Evolutionary conservation across 83 land plant species (phyloP).

Genomic region (Larix sibirica): DNA sequence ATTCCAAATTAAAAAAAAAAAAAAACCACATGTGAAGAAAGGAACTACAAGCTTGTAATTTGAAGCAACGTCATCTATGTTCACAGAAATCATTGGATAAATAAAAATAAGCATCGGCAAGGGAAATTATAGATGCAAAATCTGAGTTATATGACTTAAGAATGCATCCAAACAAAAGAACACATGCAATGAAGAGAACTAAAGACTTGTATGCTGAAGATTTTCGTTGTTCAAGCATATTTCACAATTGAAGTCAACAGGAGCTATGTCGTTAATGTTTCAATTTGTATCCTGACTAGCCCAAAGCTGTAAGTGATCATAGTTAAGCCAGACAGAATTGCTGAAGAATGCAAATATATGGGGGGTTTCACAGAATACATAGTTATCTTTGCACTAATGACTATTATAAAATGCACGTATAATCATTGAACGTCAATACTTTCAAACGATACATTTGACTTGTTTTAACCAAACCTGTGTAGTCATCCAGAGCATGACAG

Average conservation of each 20-base stretch:
- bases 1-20: not conserved
- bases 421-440: not conserved
- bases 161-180: not conserved
- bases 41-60: not conserved
- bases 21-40: not conserved
- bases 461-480: not conserved
- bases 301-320: not conserved
- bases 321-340: not conserved
- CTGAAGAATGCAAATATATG: not conserved
- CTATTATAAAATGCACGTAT: not conserved
- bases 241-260: not conserved
- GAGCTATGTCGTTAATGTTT: not conserved
- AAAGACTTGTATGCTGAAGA: not conserved
- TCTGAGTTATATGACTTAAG: not conserved
- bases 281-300: not conserved
- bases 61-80: not conserved
- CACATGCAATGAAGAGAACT: not conserved
- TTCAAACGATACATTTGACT: not conserved
- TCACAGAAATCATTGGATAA: not conserved
- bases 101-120: too few relatives aligned
- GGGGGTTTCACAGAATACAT: not conserved
- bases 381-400: too few relatives aligned
- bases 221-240: not conserved
- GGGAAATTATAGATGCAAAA: too few relatives aligned
- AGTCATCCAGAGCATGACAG: not conserved